Evolutionary conservation across 129 eudicot genomes (phyloP), one percentile per base, ranked within the genome.

Genomic region (Apium graveolens): DNA sequence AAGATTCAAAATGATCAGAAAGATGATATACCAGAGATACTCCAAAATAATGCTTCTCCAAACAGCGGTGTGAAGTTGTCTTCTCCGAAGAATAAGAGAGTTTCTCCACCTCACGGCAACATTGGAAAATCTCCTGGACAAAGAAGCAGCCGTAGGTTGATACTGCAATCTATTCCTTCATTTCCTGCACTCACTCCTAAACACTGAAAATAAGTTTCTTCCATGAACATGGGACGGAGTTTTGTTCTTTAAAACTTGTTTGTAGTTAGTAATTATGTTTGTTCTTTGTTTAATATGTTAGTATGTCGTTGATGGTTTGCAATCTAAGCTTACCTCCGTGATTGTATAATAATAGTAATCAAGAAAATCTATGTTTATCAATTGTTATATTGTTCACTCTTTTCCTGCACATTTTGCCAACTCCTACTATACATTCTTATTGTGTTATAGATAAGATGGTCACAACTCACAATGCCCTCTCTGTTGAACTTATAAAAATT

Each of bases 1-100:
- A 86, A 73, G 83, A 72, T 79, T 24, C 91, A 86, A 77, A 78
- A 82, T 2, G 85, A 82, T 32, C 74, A 80, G 27, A 96, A 86
- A 82, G 90, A 94, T 26, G 96, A 88, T 71, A 85, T 94, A 43
- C 98, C 98, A 0, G 87, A 84, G 62, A 80, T 91, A 63, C 92
- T 91, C 24, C 96, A 89, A 86, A 90, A 80, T 24, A 87, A 81
- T 43, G 73, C 84, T 7, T 88, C 91, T 39, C 90, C 96, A 4
- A 75, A 78, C 24, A 81, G 89, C 14, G 87, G 93, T 20, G 81
- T 95, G 74, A 90, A 95, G 78, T 83, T 90, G 18, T 78, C 85
- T 39, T 95, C 99, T 76, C 99, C 99, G 11, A 95, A 90, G 74
- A 82, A 89, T 73, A 95, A 95, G 88, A 86, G 99, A 82, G 96